phyloP scores from a whole-genome alignment of 768 basidiomycete species.

The Boletus sensibilis region DNA sequence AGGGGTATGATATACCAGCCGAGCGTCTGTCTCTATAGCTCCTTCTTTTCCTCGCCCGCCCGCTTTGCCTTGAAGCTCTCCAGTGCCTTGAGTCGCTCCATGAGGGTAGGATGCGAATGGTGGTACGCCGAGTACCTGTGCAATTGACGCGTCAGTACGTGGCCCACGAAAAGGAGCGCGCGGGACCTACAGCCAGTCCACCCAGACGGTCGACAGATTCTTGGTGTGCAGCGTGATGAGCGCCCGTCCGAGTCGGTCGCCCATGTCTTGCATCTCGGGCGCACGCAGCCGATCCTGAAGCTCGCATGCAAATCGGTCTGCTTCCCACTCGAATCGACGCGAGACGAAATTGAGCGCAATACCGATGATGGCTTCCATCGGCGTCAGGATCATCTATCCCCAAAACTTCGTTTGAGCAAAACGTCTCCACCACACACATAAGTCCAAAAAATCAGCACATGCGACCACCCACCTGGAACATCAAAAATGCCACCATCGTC shows the following conservation, averaged over 20 bases:
- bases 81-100: constrained; percentile 82
- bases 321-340: constrained; percentile 89
- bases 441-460: no score
- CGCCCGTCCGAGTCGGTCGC: constrained; percentile 78
- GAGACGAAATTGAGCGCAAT: constrained; percentile 80
- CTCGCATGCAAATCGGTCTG: constrained; percentile 83
- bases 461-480: constrained; percentile 65
- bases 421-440: not conserved
- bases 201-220: constrained; percentile 92
- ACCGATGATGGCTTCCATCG: constrained; percentile 70
- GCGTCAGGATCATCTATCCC: constrained; percentile 71
- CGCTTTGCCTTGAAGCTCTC: constrained; percentile 60
- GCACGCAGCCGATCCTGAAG: constrained; percentile 47
- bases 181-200: constrained; percentile 73
- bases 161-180: not conserved
- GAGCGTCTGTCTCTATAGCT: constrained; percentile 8
- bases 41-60: constrained; percentile 27
- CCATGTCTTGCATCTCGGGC: constrained; percentile 78
- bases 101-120: constrained; percentile 93
- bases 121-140: constrained; percentile 89
- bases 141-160: not conserved
- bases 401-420: not conserved
- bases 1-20: not conserved
- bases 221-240: constrained; percentile 86
- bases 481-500: constrained; percentile 80